Percentiles rank a stretch among this genome's conserved stretches.
Conservation (phyloP, 2,329 filamentous ascomycete species). For the Clonostachys rosea region DNA sequence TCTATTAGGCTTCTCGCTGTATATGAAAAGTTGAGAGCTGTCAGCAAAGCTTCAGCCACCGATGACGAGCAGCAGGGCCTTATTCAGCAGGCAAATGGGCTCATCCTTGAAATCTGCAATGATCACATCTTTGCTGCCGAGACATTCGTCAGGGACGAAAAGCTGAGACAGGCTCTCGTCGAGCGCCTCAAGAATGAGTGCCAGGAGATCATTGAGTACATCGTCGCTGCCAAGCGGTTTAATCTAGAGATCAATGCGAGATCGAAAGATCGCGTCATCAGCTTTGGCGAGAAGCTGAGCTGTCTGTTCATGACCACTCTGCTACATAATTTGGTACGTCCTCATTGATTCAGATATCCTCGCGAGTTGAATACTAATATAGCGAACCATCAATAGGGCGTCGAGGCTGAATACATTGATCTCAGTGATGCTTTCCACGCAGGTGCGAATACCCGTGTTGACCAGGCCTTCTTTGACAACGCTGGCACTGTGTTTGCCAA, state of each 20-base stretch:
- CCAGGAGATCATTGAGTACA: conserved; percentile 71
- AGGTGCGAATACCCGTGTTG: conserved; percentile 53
- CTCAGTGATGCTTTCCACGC: conserved; percentile 77
- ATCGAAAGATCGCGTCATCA: conserved; percentile 83
- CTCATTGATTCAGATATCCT: conserved; percentile 16
- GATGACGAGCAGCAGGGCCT: conserved; percentile 48
- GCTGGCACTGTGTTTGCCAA: conserved; percentile 57
- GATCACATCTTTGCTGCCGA: conserved; percentile 77
- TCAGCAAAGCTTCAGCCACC: conserved; percentile 47
- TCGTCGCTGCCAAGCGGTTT: conserved; percentile 59
- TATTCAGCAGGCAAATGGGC: conserved; percentile 60
- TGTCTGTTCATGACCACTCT: conserved; percentile 87
- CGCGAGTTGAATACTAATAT: conserved; percentile 13
- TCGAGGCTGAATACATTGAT: conserved; percentile 87
- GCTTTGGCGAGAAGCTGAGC: conserved; percentile 92
- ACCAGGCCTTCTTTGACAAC: conserved; percentile 65
- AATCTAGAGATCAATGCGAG: conserved; percentile 72
- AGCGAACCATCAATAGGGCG: conserved; percentile 40
- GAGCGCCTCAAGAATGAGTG: conserved; percentile 74
- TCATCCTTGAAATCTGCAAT: conserved; percentile 75
- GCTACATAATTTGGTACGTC: conserved; percentile 54
- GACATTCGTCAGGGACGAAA: conserved; percentile 51
- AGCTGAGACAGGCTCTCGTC: conserved; percentile 54
- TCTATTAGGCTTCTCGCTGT: conserved; percentile 49
- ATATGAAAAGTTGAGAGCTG: conserved; percentile 49